Percentiles rank a stretch among this genome's conserved stretches.
Conservation (phyloP, 352 stramenopile genomes). For the Phytopythium mirpurense region DNA sequence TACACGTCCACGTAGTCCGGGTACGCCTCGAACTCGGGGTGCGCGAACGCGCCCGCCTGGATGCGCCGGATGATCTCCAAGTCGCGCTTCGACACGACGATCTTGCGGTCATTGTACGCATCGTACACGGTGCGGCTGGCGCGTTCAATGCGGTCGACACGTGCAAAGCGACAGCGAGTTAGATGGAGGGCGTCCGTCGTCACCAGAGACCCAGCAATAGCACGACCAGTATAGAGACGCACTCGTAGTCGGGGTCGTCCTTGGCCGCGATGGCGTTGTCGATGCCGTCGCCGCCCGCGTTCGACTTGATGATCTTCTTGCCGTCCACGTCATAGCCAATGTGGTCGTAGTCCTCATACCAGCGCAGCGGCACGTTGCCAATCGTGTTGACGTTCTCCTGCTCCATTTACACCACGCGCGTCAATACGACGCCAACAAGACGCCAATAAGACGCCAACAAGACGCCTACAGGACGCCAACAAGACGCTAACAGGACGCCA, state of each 20-base stretch:
- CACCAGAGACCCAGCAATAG: too few species aligned
- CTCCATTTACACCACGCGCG: background rate
- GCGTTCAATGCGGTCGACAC: too few species aligned
- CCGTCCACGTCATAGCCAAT: conserved; percentile 98
- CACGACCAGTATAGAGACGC: too few species aligned
- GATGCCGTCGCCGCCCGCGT: conserved; percentile 82
- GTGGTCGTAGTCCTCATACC: conserved; percentile 99
- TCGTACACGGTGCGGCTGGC: conserved; percentile 96
- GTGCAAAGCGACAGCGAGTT: too few species aligned
- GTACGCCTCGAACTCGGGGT: conserved; percentile 91
- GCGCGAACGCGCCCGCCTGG: conserved; percentile 88
- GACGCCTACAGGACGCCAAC: background rate
- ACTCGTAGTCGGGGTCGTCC: conserved; percentile 93
- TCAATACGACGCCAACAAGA: background rate
- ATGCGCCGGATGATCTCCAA: conserved; percentile 98
- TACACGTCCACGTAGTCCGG: conserved; percentile 89
- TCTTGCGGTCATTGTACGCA: conserved; percentile 97
- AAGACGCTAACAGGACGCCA: background rate
- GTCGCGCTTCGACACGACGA: conserved; percentile 95
- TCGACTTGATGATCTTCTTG: conserved; percentile 94
- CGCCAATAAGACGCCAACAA: background rate
- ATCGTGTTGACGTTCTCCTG: conserved; percentile 95
- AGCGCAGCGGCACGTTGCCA: conserved; percentile 97
- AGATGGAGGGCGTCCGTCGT: too few species aligned
- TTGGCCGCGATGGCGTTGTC: conserved; percentile 83